Evolutionary conservation across 2,329 filamentous ascomycete species (phyloP).

Genomic region (Calonectria naviculata): DNA sequence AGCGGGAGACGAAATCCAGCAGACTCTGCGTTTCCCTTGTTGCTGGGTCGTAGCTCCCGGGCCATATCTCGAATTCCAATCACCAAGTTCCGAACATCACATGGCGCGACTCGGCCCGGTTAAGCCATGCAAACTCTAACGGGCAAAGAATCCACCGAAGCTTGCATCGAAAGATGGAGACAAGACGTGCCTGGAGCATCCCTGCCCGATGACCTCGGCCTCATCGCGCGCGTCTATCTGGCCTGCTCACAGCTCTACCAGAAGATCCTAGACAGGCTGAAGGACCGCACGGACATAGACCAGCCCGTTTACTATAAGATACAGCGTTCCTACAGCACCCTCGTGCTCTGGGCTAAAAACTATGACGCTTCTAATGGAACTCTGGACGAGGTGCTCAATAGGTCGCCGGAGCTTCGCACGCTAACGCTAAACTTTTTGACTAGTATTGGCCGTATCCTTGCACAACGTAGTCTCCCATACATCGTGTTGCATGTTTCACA

Average conservation of each 20-base stretch:
- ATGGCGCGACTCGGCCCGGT: slow-evolving; percentile 7
- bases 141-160: neutral
- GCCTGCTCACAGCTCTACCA: slow-evolving; percentile 1
- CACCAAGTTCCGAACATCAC: slow-evolving; percentile 5
- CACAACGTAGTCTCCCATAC: slow-evolving; percentile 1
- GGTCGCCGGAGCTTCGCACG: slow-evolving; percentile 3
- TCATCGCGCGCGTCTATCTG: neutral
- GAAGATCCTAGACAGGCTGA: slow-evolving; percentile 1
- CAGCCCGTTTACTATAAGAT: slow-evolving; percentile 1
- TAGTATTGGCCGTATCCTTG: neutral
- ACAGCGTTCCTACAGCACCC: neutral
- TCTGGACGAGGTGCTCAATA: slow-evolving; percentile 1
- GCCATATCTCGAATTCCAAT: slow-evolving; percentile 7
- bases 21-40: slow-evolving; percentile 7
- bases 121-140: slow-evolving; percentile 9
- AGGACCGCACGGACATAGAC: slow-evolving; percentile 5
- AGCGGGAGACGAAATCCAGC: neutral
- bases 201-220: slow-evolving; percentile 1
- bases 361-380: neutral
- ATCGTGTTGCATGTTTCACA: neutral
- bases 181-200: slow-evolving; percentile 1
- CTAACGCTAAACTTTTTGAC: slow-evolving; percentile 10
- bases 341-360: neutral
- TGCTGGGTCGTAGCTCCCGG: slow-evolving; percentile 3
- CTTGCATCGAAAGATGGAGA: slow-evolving; percentile 5